Evolutionary conservation across 768 basidiomycete genomes (phyloP).

Genomic region (Daedaleopsis nitida): DNA sequence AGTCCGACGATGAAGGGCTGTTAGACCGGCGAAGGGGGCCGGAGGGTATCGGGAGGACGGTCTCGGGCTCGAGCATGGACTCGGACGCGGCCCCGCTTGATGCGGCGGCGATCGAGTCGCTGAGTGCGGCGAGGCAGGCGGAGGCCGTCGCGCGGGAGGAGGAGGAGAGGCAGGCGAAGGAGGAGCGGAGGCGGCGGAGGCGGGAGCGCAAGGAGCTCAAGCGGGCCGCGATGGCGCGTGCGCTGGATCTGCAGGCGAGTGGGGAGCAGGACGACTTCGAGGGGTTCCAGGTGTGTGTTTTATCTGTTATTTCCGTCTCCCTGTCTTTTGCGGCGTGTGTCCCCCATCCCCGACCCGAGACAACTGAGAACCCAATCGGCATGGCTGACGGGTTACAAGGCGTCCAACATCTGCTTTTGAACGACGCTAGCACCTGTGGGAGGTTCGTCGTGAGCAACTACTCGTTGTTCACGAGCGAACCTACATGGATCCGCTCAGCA

Average conservation of each 20-base stretch:
- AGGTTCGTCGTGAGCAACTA: no score
- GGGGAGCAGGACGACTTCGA: slow-evolving; percentile 49
- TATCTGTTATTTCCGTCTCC: not conserved
- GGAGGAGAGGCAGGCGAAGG: slow-evolving; percentile 42
- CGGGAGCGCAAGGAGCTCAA: slow-evolving; percentile 49
- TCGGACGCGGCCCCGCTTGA: slow-evolving; percentile 72
- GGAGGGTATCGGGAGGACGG: slow-evolving; percentile 16
- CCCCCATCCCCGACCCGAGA: not conserved
- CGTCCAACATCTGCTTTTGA: no score
- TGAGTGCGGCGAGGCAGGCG: slow-evolving; percentile 46
- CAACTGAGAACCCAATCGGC: no score
- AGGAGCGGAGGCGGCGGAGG: slow-evolving; percentile 50
- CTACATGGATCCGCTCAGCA: no score
- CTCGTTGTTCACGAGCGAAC: no score
- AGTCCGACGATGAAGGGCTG: slow-evolving; percentile 42
- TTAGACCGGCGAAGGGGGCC: not conserved
- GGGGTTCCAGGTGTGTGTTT: slow-evolving; percentile 62
- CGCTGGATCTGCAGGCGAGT: slow-evolving; percentile 30
- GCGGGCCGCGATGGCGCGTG: slow-evolving; percentile 41
- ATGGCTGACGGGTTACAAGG: no score
- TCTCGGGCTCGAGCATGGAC: slow-evolving; percentile 49
- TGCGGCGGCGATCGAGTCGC: slow-evolving; percentile 51
- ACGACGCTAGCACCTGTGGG: no score
- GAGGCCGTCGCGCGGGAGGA: slow-evolving; percentile 38
- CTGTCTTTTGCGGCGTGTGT: no score